These are phyloP conservation scores for Drosera spatulata DNA, from an alignment of 179 eudicot genomes.

Conservation along the genomic window DNA sequence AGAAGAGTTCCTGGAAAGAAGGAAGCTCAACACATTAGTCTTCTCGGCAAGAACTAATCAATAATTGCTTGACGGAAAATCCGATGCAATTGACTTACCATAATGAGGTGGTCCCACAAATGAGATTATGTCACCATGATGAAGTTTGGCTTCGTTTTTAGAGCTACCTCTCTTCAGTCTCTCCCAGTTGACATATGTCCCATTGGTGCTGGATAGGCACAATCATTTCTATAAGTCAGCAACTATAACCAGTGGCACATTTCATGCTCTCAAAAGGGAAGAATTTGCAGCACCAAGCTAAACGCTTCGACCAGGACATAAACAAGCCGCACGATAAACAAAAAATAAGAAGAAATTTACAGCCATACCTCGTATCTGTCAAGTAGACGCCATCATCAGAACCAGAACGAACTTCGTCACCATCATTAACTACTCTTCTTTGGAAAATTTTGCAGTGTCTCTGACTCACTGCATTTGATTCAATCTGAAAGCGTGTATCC, in stretches of 20 bases:
- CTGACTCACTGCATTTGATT: constrained; percentile 67
- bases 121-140: constrained; percentile 86
- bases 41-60: too few relatives aligned
- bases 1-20: too few relatives aligned
- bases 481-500: constrained; percentile 62
- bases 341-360: constrained; percentile 5
- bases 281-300: not conserved
- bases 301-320: not conserved
- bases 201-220: constrained; percentile 68
- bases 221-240: constrained; percentile 13
- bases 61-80: too few relatives aligned
- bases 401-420: constrained; percentile 36
- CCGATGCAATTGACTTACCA: constrained; percentile 28
- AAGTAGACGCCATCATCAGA: constrained; percentile 33
- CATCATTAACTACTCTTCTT: constrained; percentile 43
- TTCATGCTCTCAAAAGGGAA: not conserved
- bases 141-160: constrained; percentile 43
- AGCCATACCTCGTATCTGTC: constrained; percentile 70
- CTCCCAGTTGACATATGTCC: constrained; percentile 80
- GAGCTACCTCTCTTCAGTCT: constrained; percentile 53
- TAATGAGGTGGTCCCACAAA: constrained; percentile 70
- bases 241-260: not conserved
- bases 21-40: too few relatives aligned
- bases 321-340: not conserved
- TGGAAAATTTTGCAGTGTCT: constrained; percentile 67